Evolutionary conservation across 2,329 filamentous ascomycete genomes (phyloP).

Genomic region (Nigrospora oryzae): DNA sequence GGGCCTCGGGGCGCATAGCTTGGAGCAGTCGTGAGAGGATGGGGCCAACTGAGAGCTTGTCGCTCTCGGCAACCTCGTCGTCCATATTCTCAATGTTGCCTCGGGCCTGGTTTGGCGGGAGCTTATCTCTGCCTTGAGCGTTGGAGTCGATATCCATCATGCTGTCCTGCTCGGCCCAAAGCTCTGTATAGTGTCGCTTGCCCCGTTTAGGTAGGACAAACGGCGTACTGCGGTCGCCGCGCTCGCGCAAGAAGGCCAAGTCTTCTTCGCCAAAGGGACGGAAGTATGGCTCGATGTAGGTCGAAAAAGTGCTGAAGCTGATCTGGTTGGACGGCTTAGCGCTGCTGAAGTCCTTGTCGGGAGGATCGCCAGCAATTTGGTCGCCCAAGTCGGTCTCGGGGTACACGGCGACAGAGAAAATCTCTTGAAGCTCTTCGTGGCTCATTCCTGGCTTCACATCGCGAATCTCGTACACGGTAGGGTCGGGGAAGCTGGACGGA

Average conservation of each 20-base stretch:
- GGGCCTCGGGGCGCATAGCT: constrained; percentile 69
- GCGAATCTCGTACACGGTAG: constrained; percentile 89
- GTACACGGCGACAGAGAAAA: constrained; percentile 81
- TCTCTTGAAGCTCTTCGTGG: constrained; percentile 76
- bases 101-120: constrained; percentile 72
- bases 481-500: constrained; percentile 82
- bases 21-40: constrained; percentile 75
- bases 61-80: constrained; percentile 79
- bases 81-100: constrained; percentile 81
- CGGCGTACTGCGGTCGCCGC: constrained; percentile 73
- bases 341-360: constrained; percentile 92
- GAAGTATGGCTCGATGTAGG: constrained; percentile 87
- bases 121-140: constrained; percentile 52
- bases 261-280: constrained; percentile 88
- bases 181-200: constrained; percentile 76
- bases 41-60: constrained; percentile 82
- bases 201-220: constrained; percentile 83
- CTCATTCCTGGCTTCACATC: constrained; percentile 66
- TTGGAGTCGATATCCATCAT: constrained; percentile 63
- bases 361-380: constrained; percentile 79
- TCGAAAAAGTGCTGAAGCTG: constrained; percentile 85
- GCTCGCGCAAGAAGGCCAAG: constrained; percentile 82
- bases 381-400: constrained; percentile 74
- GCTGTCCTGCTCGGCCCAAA: constrained; percentile 93
- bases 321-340: constrained; percentile 92